Percentiles rank a stretch among this genome's conserved stretches.
Evolutionary conservation across 2,329 filamentous ascomycete genomes (phyloP).

Genomic region (Ophiocordyceps robertsii): DNA sequence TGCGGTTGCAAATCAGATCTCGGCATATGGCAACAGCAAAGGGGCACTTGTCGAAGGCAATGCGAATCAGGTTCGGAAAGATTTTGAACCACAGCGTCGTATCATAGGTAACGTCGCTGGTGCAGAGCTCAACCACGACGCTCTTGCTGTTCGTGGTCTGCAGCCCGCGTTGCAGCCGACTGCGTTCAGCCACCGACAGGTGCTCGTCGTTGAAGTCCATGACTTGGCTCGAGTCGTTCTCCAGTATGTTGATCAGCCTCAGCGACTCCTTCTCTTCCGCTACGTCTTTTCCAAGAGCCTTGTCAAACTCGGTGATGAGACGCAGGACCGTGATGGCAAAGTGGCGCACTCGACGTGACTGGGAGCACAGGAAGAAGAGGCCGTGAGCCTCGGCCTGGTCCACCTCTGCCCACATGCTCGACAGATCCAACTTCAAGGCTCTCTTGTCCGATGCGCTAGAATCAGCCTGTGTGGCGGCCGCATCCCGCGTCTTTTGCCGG

Average conservation of each 20-base stretch:
- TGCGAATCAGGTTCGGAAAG: constrained; percentile 85
- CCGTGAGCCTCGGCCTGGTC: constrained; percentile 96
- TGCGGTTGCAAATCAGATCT: constrained; percentile 82
- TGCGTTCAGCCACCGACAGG: constrained; percentile 82
- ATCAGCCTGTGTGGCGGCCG: constrained; percentile 50
- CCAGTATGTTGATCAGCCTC: constrained; percentile 81
- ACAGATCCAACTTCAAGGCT: constrained; percentile 69
- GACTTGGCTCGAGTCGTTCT: constrained; percentile 76
- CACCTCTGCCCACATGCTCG: constrained; percentile 81
- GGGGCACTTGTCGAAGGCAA: constrained; percentile 81
- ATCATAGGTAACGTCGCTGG: constrained; percentile 90
- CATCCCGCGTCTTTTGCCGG: constrained; percentile 68
- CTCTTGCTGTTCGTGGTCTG: constrained; percentile 73
- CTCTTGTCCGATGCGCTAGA: constrained; percentile 52
- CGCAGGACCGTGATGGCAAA: constrained; percentile 88
- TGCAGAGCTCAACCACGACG: constrained; percentile 84
- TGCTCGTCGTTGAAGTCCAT: constrained; percentile 90
- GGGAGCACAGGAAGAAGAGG: constrained; percentile 92
- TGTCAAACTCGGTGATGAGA: constrained; percentile 87
- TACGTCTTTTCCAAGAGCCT: constrained; percentile 60
- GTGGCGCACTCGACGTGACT: constrained; percentile 75
- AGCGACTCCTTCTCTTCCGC: constrained; percentile 46
- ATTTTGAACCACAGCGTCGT: constrained; percentile 95
- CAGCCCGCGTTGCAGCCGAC: constrained; percentile 79
- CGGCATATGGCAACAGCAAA: constrained; percentile 83